A percentile compares a stretch with the other conserved stretches of the same genome.
phyloP scores from a whole-genome alignment of 1,284 basidiomycete genomes.

The Cutaneotrichosporon mucoides region DNA sequence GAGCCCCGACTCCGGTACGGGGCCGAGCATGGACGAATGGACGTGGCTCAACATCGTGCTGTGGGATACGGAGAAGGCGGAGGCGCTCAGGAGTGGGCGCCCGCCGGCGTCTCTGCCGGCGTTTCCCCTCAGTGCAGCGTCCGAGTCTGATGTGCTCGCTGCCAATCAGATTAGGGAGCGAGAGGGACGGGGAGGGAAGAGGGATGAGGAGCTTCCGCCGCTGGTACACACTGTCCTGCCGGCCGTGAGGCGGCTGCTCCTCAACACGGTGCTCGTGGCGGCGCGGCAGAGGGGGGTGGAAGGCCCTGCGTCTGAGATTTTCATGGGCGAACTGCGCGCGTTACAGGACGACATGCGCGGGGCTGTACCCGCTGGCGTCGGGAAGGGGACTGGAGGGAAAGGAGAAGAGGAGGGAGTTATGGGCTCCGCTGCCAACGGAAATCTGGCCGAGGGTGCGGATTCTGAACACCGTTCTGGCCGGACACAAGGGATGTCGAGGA shows the following conservation, averaged over 20 bases:
- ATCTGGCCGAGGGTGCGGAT: no score
- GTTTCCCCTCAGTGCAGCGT: not conserved
- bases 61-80: not conserved
- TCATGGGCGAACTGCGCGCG: not conserved
- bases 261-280: not conserved
- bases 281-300: not conserved
- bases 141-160: not conserved
- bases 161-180: no score
- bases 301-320: not conserved
- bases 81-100: not conserved
- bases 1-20: not conserved
- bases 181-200: no score
- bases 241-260: not conserved
- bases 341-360: not conserved
- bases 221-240: not conserved
- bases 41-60: not conserved
- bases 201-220: not conserved
- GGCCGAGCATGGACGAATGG: not conserved
- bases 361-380: not conserved
- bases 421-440: not conserved
- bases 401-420: not conserved
- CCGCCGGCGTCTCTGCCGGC: not conserved
- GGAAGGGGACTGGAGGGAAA: not conserved
- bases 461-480: no score
- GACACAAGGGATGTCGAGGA: no score